Evolutionary conservation across 345 rosid species (phyloP), one percentile per base, ranked within the genome.

Genomic region (Mercurialis annua): DNA sequence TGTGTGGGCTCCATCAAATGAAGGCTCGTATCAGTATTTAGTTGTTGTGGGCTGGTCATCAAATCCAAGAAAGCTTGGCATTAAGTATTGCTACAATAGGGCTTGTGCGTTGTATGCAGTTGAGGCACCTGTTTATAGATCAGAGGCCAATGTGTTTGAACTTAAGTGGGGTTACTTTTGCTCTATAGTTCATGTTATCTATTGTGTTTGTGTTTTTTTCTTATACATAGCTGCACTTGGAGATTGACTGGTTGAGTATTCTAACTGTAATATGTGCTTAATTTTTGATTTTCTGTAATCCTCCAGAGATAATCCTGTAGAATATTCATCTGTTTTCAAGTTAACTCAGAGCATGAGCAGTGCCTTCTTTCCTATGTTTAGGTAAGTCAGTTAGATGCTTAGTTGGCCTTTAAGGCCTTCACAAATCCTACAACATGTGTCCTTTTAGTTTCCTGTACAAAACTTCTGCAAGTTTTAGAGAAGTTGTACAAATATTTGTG

Each of bases 11-110:
- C 97, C 96, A 66, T 34, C 67, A 40, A 49, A 55, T 43, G 76
- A 74, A 61, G 86, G 80, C 34, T 63, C 46, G n/a, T 54, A 80
- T 69, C 91, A 82, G 53, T 82, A 79, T 77, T 73, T 94, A 71
- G 89, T 94, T 77, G 89, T 89, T 67, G 98, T 86, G 21, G 98
- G 97, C 24, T 91, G 97, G 99, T 75, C 85, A 65, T 81, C 89
- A 50, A 83, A 80, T 47, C 69, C 74, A 60, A 83, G 98, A 79
- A 94, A 94, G 84, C 85, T 94, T 64, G 99, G 98, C 62, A 87
- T 93, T 42, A 93, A 82, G 78, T 86, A 86, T 81, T 90, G 98
- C 84, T 76, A 76, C 73, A 91, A 87, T 67, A 86, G 98, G 79
- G 80, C 89, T 15, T 91, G 90, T 81, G 90, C 89, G 36, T 46